Base-by-base conservation (phyloP, 352 stramenopile species). In the Blastocystis sp. region DNA sequence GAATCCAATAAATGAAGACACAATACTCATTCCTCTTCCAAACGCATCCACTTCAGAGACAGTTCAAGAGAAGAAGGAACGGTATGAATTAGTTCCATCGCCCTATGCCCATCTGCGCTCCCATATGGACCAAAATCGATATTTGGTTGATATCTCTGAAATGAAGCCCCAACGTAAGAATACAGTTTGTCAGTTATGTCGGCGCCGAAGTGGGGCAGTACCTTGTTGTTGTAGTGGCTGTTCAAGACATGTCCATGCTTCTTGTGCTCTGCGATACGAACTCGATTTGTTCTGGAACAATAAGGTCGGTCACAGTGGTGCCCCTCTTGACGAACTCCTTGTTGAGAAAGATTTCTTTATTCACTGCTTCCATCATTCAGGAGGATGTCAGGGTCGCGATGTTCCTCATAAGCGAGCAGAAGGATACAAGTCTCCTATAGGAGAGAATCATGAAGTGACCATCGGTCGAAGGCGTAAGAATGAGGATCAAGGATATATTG, bases 271-370 rank as follows among this genome's bases (percentile, higher is more conserved):
- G 11, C 27, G 59, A 30, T 75, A 75, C 37, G 51, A 75, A 40
- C 37, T 75, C 1, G 76, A 87, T 19, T 70, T 87, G 60, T 87
- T 87, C 37, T 87, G 76, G 57, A 87, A 87, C 37, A 87, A 87
- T n/a, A 87, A 87, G 42, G 40, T 57, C n/a, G 76, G 76, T 11
- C 60, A 58, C 60, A 87, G 6, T 51, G 37, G 35, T 0, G 57
- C 59, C 24, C 48, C 76, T 0, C 37, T 75, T 9, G 57, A 87
- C 13, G 57, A 75, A 17, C 13, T 75, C 7, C 60, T 87, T 7
- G 76, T 75, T 9, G 76, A 75, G 5, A 87, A 87, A 35, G 76
- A 69, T 35, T 87, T 87, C 37, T 87, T 75, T n/a, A 56, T 87
- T 19, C 57, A 87, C 57, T 87, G 76, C 37, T 75, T 69, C 37